Percentiles rank a stretch among this genome's conserved stretches.
phyloP scores from a whole-genome alignment of 2,329 filamentous ascomycete species.

The Dryadomyces quercus-mongolicae region DNA sequence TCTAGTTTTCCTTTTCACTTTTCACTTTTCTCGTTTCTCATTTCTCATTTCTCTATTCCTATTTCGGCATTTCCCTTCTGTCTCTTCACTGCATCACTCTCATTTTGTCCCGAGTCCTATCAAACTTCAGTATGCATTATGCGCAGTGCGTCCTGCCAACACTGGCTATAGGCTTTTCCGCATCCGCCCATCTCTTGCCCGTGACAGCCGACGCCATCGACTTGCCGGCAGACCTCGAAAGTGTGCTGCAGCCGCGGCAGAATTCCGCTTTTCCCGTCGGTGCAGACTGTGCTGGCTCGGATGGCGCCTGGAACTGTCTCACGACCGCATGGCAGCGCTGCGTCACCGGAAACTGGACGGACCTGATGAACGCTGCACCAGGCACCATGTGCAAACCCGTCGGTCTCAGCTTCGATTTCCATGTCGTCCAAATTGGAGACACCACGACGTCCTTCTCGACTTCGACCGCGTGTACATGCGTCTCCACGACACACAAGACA shows the following conservation, averaged over 20 bases:
- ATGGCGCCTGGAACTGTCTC: slow-evolving; percentile 46
- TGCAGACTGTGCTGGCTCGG: slow-evolving; percentile 26
- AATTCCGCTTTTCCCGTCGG: slow-evolving; percentile 14
- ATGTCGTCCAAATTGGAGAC: slow-evolving; percentile 1
- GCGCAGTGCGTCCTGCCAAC: background rate
- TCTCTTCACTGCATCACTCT: too few relatives aligned
- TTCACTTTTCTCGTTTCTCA: too few relatives aligned
- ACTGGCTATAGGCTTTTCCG: background rate
- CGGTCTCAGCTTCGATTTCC: slow-evolving; percentile 28
- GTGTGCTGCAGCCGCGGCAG: background rate
- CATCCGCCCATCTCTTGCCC: background rate
- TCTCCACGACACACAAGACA: background rate
- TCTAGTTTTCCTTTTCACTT: background rate
- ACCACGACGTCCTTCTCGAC: background rate
- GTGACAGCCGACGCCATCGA: background rate
- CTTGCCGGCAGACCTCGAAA: background rate
- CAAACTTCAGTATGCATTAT: background rate
- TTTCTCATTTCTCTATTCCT: too few relatives aligned
- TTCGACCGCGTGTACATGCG: background rate
- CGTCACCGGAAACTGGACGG: slow-evolving; percentile 33
- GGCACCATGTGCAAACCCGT: slow-evolving; percentile 33
- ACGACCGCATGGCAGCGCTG: slow-evolving; percentile 36
- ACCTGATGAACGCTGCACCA: slow-evolving; percentile 26
- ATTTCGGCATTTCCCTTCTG: too few relatives aligned
- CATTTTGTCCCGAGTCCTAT: too few relatives aligned